A percentile compares a stretch with the other conserved stretches of the same genome.
Conservation (phyloP, 2,329 filamentous ascomycete species). For the Sphaerulina musiva region DNA sequence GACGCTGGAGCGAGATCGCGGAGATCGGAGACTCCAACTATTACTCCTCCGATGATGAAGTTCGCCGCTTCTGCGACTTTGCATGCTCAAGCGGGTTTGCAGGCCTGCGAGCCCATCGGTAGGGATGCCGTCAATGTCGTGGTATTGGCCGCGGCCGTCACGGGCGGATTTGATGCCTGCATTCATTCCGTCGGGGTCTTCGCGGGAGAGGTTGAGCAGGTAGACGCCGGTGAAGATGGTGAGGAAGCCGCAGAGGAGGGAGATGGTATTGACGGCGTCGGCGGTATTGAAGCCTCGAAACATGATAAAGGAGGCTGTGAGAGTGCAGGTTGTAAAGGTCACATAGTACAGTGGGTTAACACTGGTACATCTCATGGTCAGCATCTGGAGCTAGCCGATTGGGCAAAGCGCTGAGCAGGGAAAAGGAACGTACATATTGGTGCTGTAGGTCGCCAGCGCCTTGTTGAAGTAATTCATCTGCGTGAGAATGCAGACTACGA, state of each 20-base stretch:
- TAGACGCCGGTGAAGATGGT: slow-evolving; percentile 95
- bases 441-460: slow-evolving; percentile 90
- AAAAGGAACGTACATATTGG: slow-evolving; percentile 66
- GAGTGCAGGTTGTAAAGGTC: slow-evolving; percentile 89
- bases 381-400: too few species aligned
- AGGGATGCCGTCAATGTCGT: slow-evolving; percentile 67
- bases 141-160: slow-evolving; percentile 32
- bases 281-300: slow-evolving; percentile 95
- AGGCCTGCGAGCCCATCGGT: slow-evolving; percentile 86
- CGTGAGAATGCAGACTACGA: slow-evolving; percentile 85
- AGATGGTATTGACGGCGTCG: slow-evolving; percentile 84
- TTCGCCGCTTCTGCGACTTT: slow-evolving; percentile 66
- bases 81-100: slow-evolving; percentile 90
- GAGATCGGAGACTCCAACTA: slow-evolving; percentile 32
- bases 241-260: slow-evolving; percentile 84
- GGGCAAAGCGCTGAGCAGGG: neutral
- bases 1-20: slow-evolving; percentile 34
- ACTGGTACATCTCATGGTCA: slow-evolving; percentile 41
- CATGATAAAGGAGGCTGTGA: slow-evolving; percentile 90
- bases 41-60: slow-evolving; percentile 51
- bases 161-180: slow-evolving; percentile 46
- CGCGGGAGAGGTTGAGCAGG: slow-evolving; percentile 87
- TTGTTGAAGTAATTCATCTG: slow-evolving; percentile 99
- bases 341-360: slow-evolving; percentile 97
- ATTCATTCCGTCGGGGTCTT: slow-evolving; percentile 74